Evolutionary conservation across 441 rosid genomes (phyloP).

Genomic region (Pelargonium australe): DNA sequence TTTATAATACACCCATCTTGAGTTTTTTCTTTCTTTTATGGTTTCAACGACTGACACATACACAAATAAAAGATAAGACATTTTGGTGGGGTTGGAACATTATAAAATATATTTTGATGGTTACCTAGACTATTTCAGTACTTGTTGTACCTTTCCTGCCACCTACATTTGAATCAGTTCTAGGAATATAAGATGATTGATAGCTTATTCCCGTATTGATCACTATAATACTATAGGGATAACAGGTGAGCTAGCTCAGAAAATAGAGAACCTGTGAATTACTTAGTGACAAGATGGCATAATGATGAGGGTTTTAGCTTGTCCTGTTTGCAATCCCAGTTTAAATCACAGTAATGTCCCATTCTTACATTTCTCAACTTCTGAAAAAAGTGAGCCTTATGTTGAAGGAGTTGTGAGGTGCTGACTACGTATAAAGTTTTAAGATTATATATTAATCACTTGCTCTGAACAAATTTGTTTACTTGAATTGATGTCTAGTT

Average conservation of each 20-base stretch:
- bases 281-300: too few species aligned
- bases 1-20: neutral
- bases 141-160: too few species aligned
- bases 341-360: too few species aligned
- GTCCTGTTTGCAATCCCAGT: too few species aligned
- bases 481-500: neutral
- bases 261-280: too few species aligned
- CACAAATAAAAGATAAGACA: neutral
- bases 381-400: too few species aligned
- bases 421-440: too few species aligned
- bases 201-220: neutral
- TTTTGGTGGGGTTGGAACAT: neutral
- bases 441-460: too few species aligned
- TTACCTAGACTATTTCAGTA: neutral
- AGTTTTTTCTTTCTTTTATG: neutral
- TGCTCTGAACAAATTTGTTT: neutral
- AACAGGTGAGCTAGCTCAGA: too few species aligned
- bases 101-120: neutral
- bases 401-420: too few species aligned
- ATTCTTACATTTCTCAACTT: too few species aligned
- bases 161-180: neutral
- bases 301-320: too few species aligned
- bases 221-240: neutral
- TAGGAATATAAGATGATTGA: neutral
- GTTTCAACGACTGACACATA: neutral